Percentiles rank a stretch among this genome's conserved stretches.
These are phyloP conservation scores for Eremochloa ophiuroides DNA, from an alignment of 176 grass and related monocot genomes.

Conservation along the genomic window DNA sequence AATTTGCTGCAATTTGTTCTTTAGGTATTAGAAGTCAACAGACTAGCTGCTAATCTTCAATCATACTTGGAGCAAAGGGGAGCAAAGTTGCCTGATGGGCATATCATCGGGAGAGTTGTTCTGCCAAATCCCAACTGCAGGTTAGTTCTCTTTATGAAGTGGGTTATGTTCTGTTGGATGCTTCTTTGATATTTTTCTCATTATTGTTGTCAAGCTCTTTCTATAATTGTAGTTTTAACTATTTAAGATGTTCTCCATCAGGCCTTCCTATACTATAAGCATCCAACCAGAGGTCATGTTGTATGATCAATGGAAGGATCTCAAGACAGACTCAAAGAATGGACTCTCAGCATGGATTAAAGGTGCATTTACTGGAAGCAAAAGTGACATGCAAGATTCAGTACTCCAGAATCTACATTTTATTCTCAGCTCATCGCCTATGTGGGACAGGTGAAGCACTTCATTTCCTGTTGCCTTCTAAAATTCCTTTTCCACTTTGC, in stretches of 20 bases:
- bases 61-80: conserved; percentile 92
- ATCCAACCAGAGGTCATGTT: conserved; percentile 61
- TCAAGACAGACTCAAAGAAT: conserved; percentile 61
- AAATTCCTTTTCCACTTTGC: background rate
- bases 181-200: background rate
- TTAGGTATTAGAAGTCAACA: conserved; percentile 72
- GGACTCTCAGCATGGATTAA: conserved; percentile 88
- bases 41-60: conserved; percentile 68
- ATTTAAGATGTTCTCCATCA: conserved; percentile 27
- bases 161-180: background rate
- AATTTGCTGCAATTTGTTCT: conserved; percentile 23
- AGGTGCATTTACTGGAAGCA: conserved; percentile 71
- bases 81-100: conserved; percentile 54
- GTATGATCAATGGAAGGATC: conserved; percentile 66
- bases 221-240: background rate
- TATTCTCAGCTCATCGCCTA: conserved; percentile 83
- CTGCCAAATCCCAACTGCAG: conserved; percentile 77
- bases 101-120: conserved; percentile 65
- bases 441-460: conserved; percentile 85
- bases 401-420: conserved; percentile 64
- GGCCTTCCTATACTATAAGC: conserved; percentile 63
- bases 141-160: conserved; percentile 19
- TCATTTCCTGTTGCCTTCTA: background rate
- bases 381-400: conserved; percentile 54
- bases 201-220: background rate